phyloP scores from a whole-genome alignment of 805 yeast species.

The Yamadazyma sp. region DNA sequence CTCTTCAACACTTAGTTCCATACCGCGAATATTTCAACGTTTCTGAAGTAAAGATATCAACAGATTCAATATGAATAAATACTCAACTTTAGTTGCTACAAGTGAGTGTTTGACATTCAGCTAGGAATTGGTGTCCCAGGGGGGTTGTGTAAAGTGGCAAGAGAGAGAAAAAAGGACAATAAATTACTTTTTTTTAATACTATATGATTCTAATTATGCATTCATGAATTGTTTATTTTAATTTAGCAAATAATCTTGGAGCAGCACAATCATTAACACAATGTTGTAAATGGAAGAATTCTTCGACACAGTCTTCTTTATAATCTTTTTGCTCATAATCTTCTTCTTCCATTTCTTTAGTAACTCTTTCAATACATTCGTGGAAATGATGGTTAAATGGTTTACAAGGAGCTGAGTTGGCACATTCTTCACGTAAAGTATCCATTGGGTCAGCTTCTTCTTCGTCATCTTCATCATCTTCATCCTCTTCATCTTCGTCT shows the following conservation, averaged over 20 bases:
- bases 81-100: too few relatives aligned
- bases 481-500: conserved; percentile 57
- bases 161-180: too few relatives aligned
- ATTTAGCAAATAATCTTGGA: conserved; percentile 82
- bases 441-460: conserved; percentile 52
- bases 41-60: too few relatives aligned
- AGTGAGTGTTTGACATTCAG: too few relatives aligned
- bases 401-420: conserved; percentile 62
- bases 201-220: conserved; percentile 2
- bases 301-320: conserved; percentile 98
- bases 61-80: too few relatives aligned
- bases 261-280: conserved; percentile 89
- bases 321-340: conserved; percentile 74
- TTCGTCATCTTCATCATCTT: conserved; percentile 66
- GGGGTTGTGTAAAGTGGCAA: too few relatives aligned
- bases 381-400: conserved; percentile 83
- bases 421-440: conserved; percentile 54
- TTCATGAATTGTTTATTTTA: conserved; percentile 54
- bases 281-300: conserved; percentile 94
- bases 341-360: conserved; percentile 79
- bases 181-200: too few relatives aligned
- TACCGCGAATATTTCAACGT: conserved; percentile 1
- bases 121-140: too few relatives aligned
- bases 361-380: conserved; percentile 94
- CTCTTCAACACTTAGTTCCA: conserved; percentile 23